phyloP scores from a whole-genome alignment of 208 protist species.

The Chromosphaera perkinsii region DNA sequence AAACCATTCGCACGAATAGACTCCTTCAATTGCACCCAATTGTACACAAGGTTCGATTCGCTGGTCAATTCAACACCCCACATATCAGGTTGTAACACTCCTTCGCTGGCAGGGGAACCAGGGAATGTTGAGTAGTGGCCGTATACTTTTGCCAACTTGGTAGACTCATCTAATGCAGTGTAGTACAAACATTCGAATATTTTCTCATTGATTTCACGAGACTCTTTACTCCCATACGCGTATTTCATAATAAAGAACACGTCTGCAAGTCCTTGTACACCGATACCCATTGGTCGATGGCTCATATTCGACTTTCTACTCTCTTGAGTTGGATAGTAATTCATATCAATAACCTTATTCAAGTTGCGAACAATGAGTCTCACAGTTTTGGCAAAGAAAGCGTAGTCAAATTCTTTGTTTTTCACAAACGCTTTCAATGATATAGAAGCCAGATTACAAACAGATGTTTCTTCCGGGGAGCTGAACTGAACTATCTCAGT shows the following conservation, averaged over 20 bases:
- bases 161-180: conserved; percentile 71
- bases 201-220: conserved; percentile 82
- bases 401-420: conserved; percentile 24
- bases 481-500: conserved; percentile 98
- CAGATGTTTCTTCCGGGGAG: conserved; percentile 87
- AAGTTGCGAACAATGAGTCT: conserved; percentile 85
- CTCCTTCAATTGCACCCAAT: conserved; percentile 85
- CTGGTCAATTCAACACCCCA: conserved; percentile 72
- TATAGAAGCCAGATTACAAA: conserved; percentile 97
- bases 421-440: conserved; percentile 86
- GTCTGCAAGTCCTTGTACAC: conserved; percentile 96
- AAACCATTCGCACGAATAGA: conserved; percentile 79
- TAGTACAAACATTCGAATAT: conserved; percentile 99
- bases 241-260: conserved; percentile 83
- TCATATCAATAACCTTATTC: conserved; percentile 95
- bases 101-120: conserved; percentile 79
- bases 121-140: conserved; percentile 84
- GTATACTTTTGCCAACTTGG: conserved; percentile 78
- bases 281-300: conserved; percentile 88
- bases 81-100: conserved; percentile 94
- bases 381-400: conserved; percentile 60
- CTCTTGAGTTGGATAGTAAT: conserved; percentile 92
- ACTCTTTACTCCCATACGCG: conserved; percentile 81
- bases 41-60: conserved; percentile 65
- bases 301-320: conserved; percentile 82